Evolutionary conservation across 371 early-diverging fungal genomes (phyloP).

Genomic region (Conidiobolus incongruus): DNA sequence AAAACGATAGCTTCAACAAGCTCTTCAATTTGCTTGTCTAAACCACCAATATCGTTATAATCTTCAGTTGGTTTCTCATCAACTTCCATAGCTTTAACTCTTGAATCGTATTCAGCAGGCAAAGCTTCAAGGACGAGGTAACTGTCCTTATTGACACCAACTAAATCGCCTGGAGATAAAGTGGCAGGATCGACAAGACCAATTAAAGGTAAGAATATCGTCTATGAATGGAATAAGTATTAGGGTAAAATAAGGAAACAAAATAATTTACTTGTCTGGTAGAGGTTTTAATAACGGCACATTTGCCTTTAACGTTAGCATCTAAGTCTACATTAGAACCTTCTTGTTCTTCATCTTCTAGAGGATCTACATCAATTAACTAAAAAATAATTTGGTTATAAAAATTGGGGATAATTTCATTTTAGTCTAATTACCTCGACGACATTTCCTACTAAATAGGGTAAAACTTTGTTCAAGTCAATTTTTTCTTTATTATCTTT

Average conservation of each 20-base stretch:
- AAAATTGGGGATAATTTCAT: no score
- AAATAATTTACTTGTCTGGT: conserved; percentile 64
- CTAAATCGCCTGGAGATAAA: conserved; percentile 94
- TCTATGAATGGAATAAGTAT: conserved; percentile 18
- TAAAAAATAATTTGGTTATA: conserved; percentile 9
- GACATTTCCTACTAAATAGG: conserved; percentile 97
- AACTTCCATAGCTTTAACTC: conserved; percentile 99
- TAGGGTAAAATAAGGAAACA: not conserved
- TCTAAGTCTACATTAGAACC: conserved; percentile 89
- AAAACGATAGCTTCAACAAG: conserved; percentile 97
- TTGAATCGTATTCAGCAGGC: conserved; percentile 97
- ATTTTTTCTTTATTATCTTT: conserved; percentile 99
- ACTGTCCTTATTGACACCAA: conserved; percentile 99
- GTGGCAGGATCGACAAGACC: conserved; percentile 90
- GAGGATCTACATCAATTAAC: conserved; percentile 84
- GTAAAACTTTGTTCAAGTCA: conserved; percentile 95
- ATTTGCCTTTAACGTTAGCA: conserved; percentile 81
- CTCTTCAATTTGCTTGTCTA: conserved; percentile 98
- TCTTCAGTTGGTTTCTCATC: conserved; percentile 99
- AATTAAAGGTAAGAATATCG: conserved; percentile 92
- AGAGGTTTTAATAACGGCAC: conserved; percentile 94
- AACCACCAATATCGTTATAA: conserved; percentile 97
- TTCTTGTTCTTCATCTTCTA: conserved; percentile 62
- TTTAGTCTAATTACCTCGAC: conserved; percentile 54
- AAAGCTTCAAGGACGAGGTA: conserved; percentile 96